Percentiles rank a stretch among this genome's conserved stretches.
phyloP scores from a whole-genome alignment of 2,329 filamentous ascomycete genomes.

The Mariannaea elegans region DNA sequence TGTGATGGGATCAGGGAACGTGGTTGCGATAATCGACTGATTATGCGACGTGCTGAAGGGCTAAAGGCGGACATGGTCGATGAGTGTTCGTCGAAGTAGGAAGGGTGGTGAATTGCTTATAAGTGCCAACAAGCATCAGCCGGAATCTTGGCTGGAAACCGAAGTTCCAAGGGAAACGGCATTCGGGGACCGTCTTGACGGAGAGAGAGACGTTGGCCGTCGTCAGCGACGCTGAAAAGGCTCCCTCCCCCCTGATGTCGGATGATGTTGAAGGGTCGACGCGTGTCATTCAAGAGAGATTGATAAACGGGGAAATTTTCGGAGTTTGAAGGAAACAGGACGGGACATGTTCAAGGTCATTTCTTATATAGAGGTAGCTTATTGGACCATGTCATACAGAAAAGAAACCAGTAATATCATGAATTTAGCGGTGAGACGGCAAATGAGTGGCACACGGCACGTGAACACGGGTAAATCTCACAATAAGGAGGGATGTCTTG shows the following conservation, averaged over 20 bases:
- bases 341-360: background rate
- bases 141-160: background rate
- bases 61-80: conserved; percentile 27
- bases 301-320: conserved; percentile 21
- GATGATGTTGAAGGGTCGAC: background rate
- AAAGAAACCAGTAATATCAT: background rate
- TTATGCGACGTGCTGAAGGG: conserved; percentile 25
- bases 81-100: background rate
- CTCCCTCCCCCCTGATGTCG: background rate
- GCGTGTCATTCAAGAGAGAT: conserved; percentile 1
- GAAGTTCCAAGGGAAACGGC: background rate
- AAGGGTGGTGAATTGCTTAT: too few species aligned
- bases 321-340: background rate
- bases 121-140: background rate
- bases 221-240: background rate
- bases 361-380: background rate
- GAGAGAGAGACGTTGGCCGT: background rate
- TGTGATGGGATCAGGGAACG: conserved; percentile 14
- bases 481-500: background rate
- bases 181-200: background rate
- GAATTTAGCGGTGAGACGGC: background rate
- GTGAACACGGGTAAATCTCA: conserved; percentile 4
- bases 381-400: background rate
- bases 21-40: conserved; percentile 21
- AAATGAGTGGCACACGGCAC: background rate